Base-by-base conservation (phyloP, 2,329 filamentous ascomycete genomes). In the Pseudogymnoascus sp. region DNA sequence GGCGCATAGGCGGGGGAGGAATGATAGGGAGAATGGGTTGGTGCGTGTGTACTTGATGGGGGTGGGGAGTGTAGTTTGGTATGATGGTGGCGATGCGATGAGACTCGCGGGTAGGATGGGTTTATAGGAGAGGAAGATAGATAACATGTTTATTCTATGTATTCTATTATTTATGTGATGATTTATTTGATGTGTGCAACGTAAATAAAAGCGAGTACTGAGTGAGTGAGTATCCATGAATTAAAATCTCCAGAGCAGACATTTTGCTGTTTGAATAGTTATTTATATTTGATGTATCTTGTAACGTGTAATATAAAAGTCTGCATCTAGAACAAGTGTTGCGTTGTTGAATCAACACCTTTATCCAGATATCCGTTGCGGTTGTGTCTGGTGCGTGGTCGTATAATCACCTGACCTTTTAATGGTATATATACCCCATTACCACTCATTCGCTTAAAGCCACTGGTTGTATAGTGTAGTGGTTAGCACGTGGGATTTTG, bases 401-500 rank as follows among this genome's bases (percentile, higher is more conserved):
- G n/a, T n/a, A n/a, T n/a, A n/a, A 17, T 17, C 17, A 17, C 17
- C 17, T 17, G 17, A 17, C 17, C 17, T 17, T 2, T 17, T 17
- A 17, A 17, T 35, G 8, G 33, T 10, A 35, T 41, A 41, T 3
- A 24, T 6, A 3, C 5, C 5, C 5, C 2, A 41, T 21, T 17
- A 41, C 2, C 7, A 2, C 10, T 21, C 40, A 5, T 11, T 24
- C 40, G 40, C 9, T 24, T 24, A 41, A 24, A 17, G 5, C n/a
- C 17, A 24, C 21, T n/a, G 41, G 41, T 47, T 47, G 41, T 47
- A 47, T 47, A 47, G 41, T 47, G 41, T 47, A 47, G 41, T 47
- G 41, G 41, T 47, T 47, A 47, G 41, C 41, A 47, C 41, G 41
- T 47, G 41, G 41, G 41, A 47, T 47, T 47, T 47, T 47, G 41